Percentiles rank a stretch among this genome's conserved stretches.
phyloP scores from a whole-genome alignment of 495 filamentous ascomycete genomes.

The Clohesyomyces aquaticus region DNA sequence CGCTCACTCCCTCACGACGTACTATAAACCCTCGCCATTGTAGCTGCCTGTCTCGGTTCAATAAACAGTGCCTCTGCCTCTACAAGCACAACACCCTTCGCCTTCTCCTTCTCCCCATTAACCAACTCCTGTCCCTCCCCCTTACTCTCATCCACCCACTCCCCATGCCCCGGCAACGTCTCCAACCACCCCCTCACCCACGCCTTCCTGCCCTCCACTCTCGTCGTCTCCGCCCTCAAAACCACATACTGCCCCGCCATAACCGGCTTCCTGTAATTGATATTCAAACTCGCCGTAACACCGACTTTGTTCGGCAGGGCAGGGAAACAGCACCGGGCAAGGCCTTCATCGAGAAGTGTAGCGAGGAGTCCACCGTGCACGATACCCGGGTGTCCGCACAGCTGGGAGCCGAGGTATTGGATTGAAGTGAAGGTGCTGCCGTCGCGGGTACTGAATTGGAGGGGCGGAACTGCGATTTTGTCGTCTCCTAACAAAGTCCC shows the following conservation, averaged over 20 bases:
- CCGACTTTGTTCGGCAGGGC: conserved; percentile 86
- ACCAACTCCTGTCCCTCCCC: too few species aligned
- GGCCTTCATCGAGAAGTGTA: conserved; percentile 87
- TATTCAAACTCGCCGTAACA: conserved; percentile 86
- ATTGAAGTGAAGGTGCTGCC: conserved; percentile 76
- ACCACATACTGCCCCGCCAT: conserved; percentile 78
- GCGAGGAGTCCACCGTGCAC: conserved; percentile 91
- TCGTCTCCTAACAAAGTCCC: conserved; percentile 77
- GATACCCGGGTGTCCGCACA: conserved; percentile 91
- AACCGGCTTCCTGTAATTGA: conserved; percentile 84
- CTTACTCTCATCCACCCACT: too few species aligned
- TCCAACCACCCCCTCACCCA: conserved; percentile 92
- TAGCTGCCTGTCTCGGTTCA: conserved; percentile 78
- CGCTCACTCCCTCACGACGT: neutral
- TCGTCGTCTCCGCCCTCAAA: conserved; percentile 77
- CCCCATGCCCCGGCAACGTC: too few species aligned
- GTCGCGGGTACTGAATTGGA: conserved; percentile 69
- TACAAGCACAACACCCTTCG: conserved; percentile 58
- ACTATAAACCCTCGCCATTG: conserved; percentile 14
- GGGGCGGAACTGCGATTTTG: conserved; percentile 80
- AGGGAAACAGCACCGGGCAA: conserved; percentile 88
- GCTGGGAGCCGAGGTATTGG: conserved; percentile 74
- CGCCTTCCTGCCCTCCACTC: conserved; percentile 91
- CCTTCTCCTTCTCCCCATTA: conserved; percentile 62
- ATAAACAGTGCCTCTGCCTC: conserved; percentile 87